Evolutionary conservation across 2,329 filamentous ascomycete species (phyloP).

Genomic region (Aspergillus sp.): DNA sequence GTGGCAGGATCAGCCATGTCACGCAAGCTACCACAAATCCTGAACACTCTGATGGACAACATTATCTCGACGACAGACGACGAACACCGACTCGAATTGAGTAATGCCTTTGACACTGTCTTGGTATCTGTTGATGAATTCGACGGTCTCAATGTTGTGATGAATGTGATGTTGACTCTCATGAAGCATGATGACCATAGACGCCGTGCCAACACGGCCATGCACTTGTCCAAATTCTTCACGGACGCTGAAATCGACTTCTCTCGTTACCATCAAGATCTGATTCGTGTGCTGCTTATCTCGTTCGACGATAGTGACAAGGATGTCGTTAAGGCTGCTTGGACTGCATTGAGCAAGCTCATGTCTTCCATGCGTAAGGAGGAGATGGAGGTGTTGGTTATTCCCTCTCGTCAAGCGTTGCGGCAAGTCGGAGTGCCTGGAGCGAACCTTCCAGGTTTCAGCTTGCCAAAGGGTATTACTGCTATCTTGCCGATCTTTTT

Average conservation of each 20-base stretch:
- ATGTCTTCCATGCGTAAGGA: constrained; percentile 91
- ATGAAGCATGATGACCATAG: constrained; percentile 91
- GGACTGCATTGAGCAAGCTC: constrained; percentile 79
- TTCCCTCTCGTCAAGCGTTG: constrained; percentile 79
- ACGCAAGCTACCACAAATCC: constrained; percentile 77
- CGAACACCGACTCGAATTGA: constrained; percentile 67
- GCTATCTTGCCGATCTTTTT: constrained; percentile 94
- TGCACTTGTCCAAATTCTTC: constrained; percentile 84
- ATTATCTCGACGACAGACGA: constrained; percentile 71
- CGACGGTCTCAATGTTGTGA: constrained; percentile 90
- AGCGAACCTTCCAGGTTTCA: constrained; percentile 78
- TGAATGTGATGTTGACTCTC: constrained; percentile 85
- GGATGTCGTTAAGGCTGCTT: constrained; percentile 83
- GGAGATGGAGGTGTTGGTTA: constrained; percentile 91
- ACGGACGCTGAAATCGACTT: constrained; percentile 76
- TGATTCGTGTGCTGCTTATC: constrained; percentile 83
- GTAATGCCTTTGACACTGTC: constrained; percentile 80
- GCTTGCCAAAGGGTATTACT: constrained; percentile 91
- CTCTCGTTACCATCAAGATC: constrained; percentile 91
- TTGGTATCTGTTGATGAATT: constrained; percentile 91
- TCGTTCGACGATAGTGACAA: constrained; percentile 84
- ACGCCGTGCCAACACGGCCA: constrained; percentile 71
- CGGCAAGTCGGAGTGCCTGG: constrained; percentile 86
- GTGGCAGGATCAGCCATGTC: constrained; percentile 91
- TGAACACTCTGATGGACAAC: constrained; percentile 92